Conservation (phyloP, 2,329 filamentous ascomycete species). For the Aspergillus texensis region DNA sequence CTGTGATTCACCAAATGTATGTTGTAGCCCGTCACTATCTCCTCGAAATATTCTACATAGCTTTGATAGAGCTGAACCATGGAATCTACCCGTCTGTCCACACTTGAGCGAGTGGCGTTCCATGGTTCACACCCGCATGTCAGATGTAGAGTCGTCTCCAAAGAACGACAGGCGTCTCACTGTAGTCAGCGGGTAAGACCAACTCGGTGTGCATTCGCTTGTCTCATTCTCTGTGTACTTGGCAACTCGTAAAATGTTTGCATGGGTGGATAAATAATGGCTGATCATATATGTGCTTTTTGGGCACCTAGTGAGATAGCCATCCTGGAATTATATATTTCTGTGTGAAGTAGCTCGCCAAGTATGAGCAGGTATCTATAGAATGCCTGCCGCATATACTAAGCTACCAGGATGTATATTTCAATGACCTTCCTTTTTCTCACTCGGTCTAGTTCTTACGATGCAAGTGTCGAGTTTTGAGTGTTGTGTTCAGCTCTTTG, state of each 20-base stretch:
- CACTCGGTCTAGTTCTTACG: not conserved
- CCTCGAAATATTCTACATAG: not conserved
- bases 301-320: not conserved
- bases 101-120: slow-evolving; percentile 14
- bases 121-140: slow-evolving; percentile 23
- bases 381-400: not conserved
- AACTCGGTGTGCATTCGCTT: not conserved
- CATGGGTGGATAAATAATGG: not conserved
- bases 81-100: slow-evolving; percentile 13
- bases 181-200: not conserved
- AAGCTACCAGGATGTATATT: not conserved
- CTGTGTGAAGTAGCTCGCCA: no score
- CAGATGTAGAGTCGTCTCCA: not conserved
- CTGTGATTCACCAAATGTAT: not conserved
- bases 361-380: not conserved
- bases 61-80: slow-evolving; percentile 13
- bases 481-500: not conserved
- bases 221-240: not conserved
- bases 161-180: not conserved
- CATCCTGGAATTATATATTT: not conserved
- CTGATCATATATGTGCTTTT: not conserved
- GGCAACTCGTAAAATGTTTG: not conserved
- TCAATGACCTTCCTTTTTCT: not conserved
- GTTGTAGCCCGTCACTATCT: not conserved
- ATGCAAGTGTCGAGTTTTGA: not conserved